These are phyloP conservation scores for Phytophthora palmivora DNA, from an alignment of 352 stramenopile genomes.

Conservation along the genomic window DNA sequence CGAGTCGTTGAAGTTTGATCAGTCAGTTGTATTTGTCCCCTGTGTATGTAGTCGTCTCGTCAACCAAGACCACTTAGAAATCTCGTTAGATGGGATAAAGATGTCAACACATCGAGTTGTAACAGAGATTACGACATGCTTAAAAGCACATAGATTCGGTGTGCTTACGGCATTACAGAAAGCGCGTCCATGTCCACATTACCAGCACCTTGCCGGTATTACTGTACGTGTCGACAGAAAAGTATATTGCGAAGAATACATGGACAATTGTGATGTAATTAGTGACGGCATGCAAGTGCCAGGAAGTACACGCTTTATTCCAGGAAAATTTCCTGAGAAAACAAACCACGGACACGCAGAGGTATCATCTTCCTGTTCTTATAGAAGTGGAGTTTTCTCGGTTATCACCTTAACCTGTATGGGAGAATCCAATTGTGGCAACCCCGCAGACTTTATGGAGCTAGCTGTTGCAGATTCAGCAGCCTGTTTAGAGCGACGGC, in stretches of 20 bases:
- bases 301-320: background rate
- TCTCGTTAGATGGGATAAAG: conserved; percentile 3
- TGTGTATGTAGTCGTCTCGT: no score
- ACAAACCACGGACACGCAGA: background rate
- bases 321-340: background rate
- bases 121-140: no score
- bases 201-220: no score
- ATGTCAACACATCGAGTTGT: background rate
- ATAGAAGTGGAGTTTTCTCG: conserved; percentile 60
- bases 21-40: background rate
- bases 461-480: conserved; percentile 24
- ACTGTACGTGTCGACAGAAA: no score
- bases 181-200: no score
- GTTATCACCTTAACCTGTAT: conserved; percentile 59
- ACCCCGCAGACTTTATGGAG: conserved; percentile 11
- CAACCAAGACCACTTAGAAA: background rate
- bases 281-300: no score
- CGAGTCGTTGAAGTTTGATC: background rate
- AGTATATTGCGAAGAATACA: no score
- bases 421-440: conserved; percentile 31
- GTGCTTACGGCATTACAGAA: no score
- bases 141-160: no score
- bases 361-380: conserved; percentile 1
- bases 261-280: no score
- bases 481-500: conserved; percentile 38